These are phyloP conservation scores for Steccherinum ochraceum DNA, from an alignment of 768 basidiomycete species.

Conservation along the genomic window DNA sequence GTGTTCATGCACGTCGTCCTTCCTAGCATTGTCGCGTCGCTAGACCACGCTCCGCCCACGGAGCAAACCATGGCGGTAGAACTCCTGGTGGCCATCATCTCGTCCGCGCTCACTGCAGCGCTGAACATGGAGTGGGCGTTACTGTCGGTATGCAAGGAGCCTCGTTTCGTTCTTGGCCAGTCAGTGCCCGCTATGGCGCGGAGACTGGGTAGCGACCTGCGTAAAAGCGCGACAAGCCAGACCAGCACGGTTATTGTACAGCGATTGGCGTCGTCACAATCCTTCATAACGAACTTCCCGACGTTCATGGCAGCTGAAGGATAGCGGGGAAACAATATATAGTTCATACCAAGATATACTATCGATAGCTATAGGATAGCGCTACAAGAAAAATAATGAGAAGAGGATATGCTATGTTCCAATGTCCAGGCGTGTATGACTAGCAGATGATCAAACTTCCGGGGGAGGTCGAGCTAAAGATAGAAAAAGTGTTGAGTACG, in stretches of 20 bases:
- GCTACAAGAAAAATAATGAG: too few species aligned
- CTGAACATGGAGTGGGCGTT: slow-evolving; percentile 69
- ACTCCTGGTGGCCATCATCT: slow-evolving; percentile 56
- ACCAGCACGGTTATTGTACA: slow-evolving; percentile 52
- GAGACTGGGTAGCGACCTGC: slow-evolving; percentile 57
- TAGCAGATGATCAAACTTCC: slow-evolving; percentile 31
- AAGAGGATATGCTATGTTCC: too few species aligned
- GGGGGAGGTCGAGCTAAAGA: slow-evolving; percentile 38
- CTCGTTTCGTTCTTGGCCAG: slow-evolving; percentile 50
- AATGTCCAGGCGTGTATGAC: background rate
- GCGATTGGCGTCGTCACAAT: slow-evolving; percentile 51
- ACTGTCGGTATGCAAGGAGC: slow-evolving; percentile 44
- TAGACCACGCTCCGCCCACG: slow-evolving; percentile 47
- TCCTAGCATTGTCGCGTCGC: slow-evolving; percentile 49
- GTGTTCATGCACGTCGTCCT: slow-evolving; percentile 66
- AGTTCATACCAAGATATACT: slow-evolving; percentile 12
- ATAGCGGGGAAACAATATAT: background rate
- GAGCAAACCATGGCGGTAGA: slow-evolving; percentile 57
- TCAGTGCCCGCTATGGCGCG: slow-evolving; percentile 59
- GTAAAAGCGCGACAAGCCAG: slow-evolving; percentile 38
- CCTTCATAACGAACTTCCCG: slow-evolving; percentile 72
- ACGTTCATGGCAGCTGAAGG: slow-evolving; percentile 40
- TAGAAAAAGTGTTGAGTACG: background rate
- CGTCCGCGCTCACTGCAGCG: slow-evolving; percentile 59
- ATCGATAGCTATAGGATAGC: background rate